These are phyloP conservation scores for Zalaria obscura DNA, from an alignment of 2,329 filamentous ascomycete genomes.

Conservation along the genomic window DNA sequence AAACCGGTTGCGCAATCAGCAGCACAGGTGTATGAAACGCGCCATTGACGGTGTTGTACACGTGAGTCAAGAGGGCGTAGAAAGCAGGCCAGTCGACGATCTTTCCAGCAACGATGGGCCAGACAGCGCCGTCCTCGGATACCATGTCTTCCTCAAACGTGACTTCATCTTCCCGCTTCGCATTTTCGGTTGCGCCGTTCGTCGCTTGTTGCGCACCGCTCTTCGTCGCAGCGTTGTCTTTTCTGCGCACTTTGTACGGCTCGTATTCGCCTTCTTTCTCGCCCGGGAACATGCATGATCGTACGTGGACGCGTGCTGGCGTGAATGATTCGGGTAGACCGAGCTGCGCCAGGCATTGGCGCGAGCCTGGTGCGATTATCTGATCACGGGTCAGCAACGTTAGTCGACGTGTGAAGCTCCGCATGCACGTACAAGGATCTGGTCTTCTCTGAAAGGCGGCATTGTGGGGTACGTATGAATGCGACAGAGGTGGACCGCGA, in stretches of 20 bases:
- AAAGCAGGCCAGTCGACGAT: constrained; percentile 89
- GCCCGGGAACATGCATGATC: constrained; percentile 82
- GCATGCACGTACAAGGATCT: constrained; percentile 23
- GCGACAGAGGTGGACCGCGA: too few relatives aligned
- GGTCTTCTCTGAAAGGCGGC: constrained; percentile 31
- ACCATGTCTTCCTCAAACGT: constrained; percentile 82
- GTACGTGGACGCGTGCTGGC: constrained; percentile 70
- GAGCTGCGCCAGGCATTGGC: constrained; percentile 80
- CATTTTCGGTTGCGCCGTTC: constrained; percentile 20
- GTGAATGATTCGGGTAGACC: constrained; percentile 84
- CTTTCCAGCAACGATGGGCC: constrained; percentile 66
- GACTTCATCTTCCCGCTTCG: constrained; percentile 39
- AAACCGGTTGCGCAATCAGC: constrained; percentile 76
- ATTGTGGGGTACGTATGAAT: constrained; percentile 10
- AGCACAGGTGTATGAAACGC: constrained; percentile 91
- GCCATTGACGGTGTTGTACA: constrained; percentile 77
- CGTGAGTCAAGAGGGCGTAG: constrained; percentile 81
- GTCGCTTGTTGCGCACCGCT: constrained; percentile 18
- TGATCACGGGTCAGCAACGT: constrained; percentile 8
- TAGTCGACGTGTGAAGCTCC: not conserved
- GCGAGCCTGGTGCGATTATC: constrained; percentile 71
- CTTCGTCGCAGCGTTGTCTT: constrained; percentile 13
- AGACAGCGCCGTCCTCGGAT: constrained; percentile 77
- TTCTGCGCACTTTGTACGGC: constrained; percentile 60
- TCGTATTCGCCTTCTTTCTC: constrained; percentile 68